Evolutionary conservation across 352 stramenopile species (phyloP), one percentile per base, ranked within the genome.

Genomic region (Aphanomyces invadans): DNA sequence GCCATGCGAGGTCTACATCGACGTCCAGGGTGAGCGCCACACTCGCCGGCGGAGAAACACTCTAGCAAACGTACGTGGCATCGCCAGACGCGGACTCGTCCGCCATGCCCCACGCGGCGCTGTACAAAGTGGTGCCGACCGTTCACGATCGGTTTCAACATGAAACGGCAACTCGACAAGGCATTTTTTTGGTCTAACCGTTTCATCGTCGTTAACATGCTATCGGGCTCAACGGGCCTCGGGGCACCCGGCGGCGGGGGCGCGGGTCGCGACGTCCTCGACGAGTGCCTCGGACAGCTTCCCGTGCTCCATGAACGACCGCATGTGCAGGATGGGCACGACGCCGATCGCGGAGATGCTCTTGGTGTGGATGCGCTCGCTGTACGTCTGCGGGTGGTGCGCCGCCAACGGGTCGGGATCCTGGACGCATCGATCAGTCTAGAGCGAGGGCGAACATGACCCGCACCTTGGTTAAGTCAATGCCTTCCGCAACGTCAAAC

Each of bases 311-410:
- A 98, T 99, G 54, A 98, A 95, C 7, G 87, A 68, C 65, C 97
- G 94, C 96, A 99, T 99, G 79, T 97, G 95, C 62, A 98, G 69
- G 73, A 99, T 99, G n/a, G 92, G 88, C 62, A 98, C 88, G 25
- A 95, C 87, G 60, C 95, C 96, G 36, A 98, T 76, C 38, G 97
- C 84, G 48, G 89, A 92, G 51, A 97, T 94, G 69, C 90, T 81
- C 69, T 89, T 86, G 36, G 92, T 92, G 44, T 89, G 76, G 33
- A 98, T 95, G 28, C 86, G 79, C 56, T 95, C 88, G 49, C 78
- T 92, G 76, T 94, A 92, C 74, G 95, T 97, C 55, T 97, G 92
- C 31, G 88, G 78, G 54, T 98, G 81, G 73, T 96, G 95, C 71
- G 94, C 88, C 4, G 85, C 81, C 68, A 97, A 81, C 19, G 76